Evolutionary conservation across 192 early-diverging fungal genomes (phyloP).

Genomic region (Backusella westeae): DNA sequence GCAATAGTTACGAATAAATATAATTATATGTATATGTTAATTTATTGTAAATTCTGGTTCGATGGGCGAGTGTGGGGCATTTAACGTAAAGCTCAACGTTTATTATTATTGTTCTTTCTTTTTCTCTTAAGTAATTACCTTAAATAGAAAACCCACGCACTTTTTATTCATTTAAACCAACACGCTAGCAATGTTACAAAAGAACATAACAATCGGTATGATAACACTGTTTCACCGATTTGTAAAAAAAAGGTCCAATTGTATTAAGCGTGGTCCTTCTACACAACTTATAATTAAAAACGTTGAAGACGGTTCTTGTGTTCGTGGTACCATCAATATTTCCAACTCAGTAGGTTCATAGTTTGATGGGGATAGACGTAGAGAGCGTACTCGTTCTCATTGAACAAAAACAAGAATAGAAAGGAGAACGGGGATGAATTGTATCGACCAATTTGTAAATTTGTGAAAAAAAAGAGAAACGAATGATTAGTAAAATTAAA

Average conservation of each 20-base stretch:
- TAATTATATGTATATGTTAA: neutral
- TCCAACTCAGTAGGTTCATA: neutral
- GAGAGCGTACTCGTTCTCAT: neutral
- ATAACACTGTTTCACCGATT: no score
- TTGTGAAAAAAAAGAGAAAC: neutral
- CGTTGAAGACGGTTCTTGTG: neutral
- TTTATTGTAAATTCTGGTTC: neutral
- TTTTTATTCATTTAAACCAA: no score
- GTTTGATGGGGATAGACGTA: neutral
- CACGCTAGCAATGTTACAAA: no score
- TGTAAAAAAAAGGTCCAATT: no score
- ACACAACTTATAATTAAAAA: neutral
- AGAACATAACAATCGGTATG: no score
- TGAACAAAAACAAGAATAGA: neutral
- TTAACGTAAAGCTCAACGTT: neutral
- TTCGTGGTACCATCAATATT: neutral
- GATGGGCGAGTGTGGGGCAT: neutral
- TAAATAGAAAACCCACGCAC: no score
- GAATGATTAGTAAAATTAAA: neutral
- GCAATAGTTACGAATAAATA: neutral
- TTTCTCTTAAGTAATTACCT: no score
- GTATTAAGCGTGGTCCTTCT: no score
- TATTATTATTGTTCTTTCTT: no score
- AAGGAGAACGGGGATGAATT: conserved; percentile 3
- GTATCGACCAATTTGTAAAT: neutral